Percentiles rank a stretch among this genome's conserved stretches.
These are phyloP conservation scores for Arabidopsis suecica DNA, from an alignment of 345 rosid species.

Conservation along the genomic window DNA sequence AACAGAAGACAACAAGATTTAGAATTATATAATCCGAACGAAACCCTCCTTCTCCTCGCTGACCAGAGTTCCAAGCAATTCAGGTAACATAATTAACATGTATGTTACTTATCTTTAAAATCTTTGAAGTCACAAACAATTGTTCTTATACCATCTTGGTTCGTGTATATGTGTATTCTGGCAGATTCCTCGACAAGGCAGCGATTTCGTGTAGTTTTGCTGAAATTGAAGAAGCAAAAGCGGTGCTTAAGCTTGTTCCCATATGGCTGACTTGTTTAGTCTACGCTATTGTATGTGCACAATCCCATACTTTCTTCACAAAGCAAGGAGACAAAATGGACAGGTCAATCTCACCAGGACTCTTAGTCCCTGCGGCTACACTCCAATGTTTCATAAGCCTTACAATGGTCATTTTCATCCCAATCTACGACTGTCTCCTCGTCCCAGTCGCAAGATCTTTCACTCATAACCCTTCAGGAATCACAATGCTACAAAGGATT, in stretches of 20 bases:
- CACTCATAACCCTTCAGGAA: conserved; percentile 44
- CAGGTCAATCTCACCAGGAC: conserved; percentile 47
- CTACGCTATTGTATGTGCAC: conserved; percentile 57
- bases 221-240: conserved; percentile 61
- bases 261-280: conserved; percentile 58
- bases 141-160: background rate
- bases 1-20: conserved; percentile 23
- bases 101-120: background rate
- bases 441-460: conserved; percentile 52
- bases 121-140: background rate
- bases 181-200: conserved; percentile 60
- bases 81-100: conserved; percentile 40
- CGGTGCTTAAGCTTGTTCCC: conserved; percentile 52
- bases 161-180: too few relatives aligned
- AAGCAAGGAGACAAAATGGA: conserved; percentile 69
- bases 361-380: conserved; percentile 59
- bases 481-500: conserved; percentile 51
- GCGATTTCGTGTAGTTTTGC: conserved; percentile 40
- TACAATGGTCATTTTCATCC: conserved; percentile 47
- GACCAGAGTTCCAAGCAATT: conserved; percentile 46
- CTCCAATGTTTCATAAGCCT: conserved; percentile 53
- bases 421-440: conserved; percentile 54
- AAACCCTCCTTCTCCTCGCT: conserved; percentile 25
- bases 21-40: conserved; percentile 3
- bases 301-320: conserved; percentile 59